Evolutionary conservation across 768 basidiomycete genomes (phyloP), one percentile per base, ranked within the genome.

Genomic region (Pulveroboletus ravenelii): DNA sequence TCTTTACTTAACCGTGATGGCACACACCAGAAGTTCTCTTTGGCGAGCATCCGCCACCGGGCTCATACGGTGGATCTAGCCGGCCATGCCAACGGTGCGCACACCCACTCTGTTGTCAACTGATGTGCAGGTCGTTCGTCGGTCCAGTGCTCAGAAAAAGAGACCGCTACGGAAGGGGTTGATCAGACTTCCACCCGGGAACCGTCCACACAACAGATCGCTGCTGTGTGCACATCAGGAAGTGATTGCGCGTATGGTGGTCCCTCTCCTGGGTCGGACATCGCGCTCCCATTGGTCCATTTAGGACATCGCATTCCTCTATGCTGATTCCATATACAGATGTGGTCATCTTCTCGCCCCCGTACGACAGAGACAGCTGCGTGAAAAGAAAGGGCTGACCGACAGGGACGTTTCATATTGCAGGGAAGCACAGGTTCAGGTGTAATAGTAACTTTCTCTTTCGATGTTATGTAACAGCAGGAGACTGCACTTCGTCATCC

Each of bases 371-470:
- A 38, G 38, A 27, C n/a, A 27, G 40, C 34, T 50, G 38, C 31
- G 20, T 36, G 41, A 27, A 48, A 23, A n/a, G n/a, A 4, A 23
- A 34, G 10, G 48, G 42, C 47, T 47, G 41, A 51, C 58, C 37
- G 27, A 52, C 47, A 45, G 59, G 54, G 18, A 48, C 51, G 7
- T 45, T 47, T 48, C 12, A 54, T 57, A 34, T 47, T 50, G 41
- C 50, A 51, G 31, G 52, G 62, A 64, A 58, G 51, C 37, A 31
- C 49, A 15, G 45, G 53, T 7, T 37, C 43, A 45, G 41, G 47
- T 53, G 55, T 63, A 65, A 51, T 56, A 54, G 55, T 52, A 52
- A 61, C 62, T 27, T 51, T 65, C 54, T 63, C 62, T 53, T 48
- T 50, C 49, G 53, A 49, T 25, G 50, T 58, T 56, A 63, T 63